Evolutionary conservation across 2,329 filamentous ascomycete species (phyloP), one percentile per base, ranked within the genome.

Genomic region (Seiridium unicorne): DNA sequence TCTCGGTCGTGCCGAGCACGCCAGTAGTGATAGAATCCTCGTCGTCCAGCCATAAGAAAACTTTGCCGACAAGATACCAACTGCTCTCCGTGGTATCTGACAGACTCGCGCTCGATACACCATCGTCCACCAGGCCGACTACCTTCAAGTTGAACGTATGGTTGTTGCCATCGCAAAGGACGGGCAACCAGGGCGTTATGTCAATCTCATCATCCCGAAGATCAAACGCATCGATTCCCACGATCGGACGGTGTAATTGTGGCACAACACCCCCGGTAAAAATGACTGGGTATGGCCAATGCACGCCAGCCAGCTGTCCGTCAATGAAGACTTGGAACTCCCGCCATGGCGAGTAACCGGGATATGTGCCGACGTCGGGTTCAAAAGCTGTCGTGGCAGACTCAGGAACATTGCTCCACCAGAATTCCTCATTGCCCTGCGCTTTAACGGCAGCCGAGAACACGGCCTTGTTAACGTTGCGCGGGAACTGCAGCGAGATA

Each of bases 261-360:
- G 91, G 91, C 1, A 89, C 88, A 5, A 96, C 81, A 1, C 91
- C 91, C 3, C 92, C 92, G 0, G 92, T 93, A 67, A 93, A 94
- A 54, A 96, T 88, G 18, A 92, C 82, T 0, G 91, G 91, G 67
- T 91, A 94, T 1, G 92, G 92, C 90, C 90, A 95, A 38, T 86
- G 84, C 1, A 93, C 86, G 2, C 91, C 92, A 1, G 89, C 90
- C 31, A 94, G 74, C 18, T 82, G 75, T 1, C 84, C 89, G 68
- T 96, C 91, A 57, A 96, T 90, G 48, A 84, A 78, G 1, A 95
- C 77, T 66, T 93, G 90, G 1, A 95, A 81, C 75, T 96, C 92
- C 31, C 92, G 86, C 71, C 91, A 94, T 1, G 90, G 86, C 4
- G 89, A 89, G 66, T 85, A 86, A 0, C 90, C 91, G 32, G 85